Base-by-base conservation (phyloP, 106 monocot species). In the Posidonia australis region DNA sequence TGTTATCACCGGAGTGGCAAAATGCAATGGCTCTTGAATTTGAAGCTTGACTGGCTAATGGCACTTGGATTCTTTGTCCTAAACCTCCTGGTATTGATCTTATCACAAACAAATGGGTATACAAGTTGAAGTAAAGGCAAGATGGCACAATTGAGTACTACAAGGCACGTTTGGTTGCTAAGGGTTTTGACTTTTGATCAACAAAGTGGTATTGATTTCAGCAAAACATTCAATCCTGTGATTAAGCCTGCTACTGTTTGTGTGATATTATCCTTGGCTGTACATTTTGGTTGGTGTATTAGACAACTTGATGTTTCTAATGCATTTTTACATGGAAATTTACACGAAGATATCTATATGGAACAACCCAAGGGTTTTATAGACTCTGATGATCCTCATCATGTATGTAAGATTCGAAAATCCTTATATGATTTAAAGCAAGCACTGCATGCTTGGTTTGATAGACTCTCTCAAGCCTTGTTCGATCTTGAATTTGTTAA, bases 321-420 rank as follows among this genome's bases (percentile, higher is more conserved):
- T 49, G 48, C n/a, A 49, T 49, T 49, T 49, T 49, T 49, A 7
- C 48, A 49, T 49, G 18, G 0, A 16, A 49, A 49, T n/a, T 49
- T 49, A 49, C 48, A 48, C n/a, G n/a, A n/a, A 13, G 48, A 49
- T n/a, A 19, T 49, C n/a, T 53, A 53, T 53, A 53, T 53, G 53
- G 20, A n/a, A 53, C 18, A 53, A 53, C 14, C 23, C 16, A 20
- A n/a, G n/a, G 53, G 53, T n/a, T 24, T 53, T 9, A 53, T 53
- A 21, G 20, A 53, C n/a, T 21, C 23, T 21, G 1, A 53, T 20
- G 18, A 53, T 53, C 52, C 9, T 0, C 5, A 53, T 20, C 9
- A 20, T 53, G 23, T 23, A 1, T 53, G 5, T n/a, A 53, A 53
- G 19, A 16, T 49, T 49, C 0, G 53, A 0, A 24, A 53, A 23